Percentiles rank a stretch among this genome's conserved stretches.
Evolutionary conservation across 768 basidiomycete species (phyloP).

Genomic region (Lactifluus hygrophoroides): DNA sequence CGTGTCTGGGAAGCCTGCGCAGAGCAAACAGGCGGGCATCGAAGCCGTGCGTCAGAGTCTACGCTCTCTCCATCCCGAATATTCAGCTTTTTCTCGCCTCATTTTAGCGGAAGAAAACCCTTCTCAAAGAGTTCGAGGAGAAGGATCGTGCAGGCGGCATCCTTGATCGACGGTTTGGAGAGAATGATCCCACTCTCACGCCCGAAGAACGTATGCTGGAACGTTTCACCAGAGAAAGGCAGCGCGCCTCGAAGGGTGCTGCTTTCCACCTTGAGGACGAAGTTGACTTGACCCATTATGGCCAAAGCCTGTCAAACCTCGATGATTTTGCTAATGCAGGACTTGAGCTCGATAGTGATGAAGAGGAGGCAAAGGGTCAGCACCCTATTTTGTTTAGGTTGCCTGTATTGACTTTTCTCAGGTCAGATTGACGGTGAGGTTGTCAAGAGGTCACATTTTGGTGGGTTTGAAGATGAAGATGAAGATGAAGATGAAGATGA

Average conservation of each 20-base stretch:
- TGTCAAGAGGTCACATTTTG: conserved; percentile 71
- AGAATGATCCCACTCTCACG: conserved; percentile 87
- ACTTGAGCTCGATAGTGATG: conserved; percentile 47
- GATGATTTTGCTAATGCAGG: conserved; percentile 78
- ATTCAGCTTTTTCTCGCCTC: conserved; percentile 4
- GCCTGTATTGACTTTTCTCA: conserved; percentile 18
- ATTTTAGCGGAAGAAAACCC: conserved; percentile 69
- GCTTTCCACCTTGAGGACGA: conserved; percentile 90
- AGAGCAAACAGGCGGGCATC: conserved; percentile 84
- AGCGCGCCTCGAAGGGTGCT: conserved; percentile 62
- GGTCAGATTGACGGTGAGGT: conserved; percentile 62
- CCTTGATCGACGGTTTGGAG: conserved; percentile 91
- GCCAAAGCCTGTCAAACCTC: conserved; percentile 74
- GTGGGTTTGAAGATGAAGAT: conserved; percentile 73
- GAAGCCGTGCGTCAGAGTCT: conserved; percentile 54
- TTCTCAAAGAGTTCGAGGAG: conserved; percentile 82
- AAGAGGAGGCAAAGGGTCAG: conserved; percentile 40
- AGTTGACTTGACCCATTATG: conserved; percentile 86
- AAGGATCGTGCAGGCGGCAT: conserved; percentile 81
- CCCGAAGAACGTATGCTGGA: conserved; percentile 96
- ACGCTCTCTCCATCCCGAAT: conserved; percentile 20
- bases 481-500: conserved; percentile 46
- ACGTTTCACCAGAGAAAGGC: conserved; percentile 87
- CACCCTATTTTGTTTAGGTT: not conserved
- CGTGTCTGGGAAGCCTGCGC: conserved; percentile 70